Conservation (phyloP, 768 basidiomycete species). For the Tylopilus subfusipes region DNA sequence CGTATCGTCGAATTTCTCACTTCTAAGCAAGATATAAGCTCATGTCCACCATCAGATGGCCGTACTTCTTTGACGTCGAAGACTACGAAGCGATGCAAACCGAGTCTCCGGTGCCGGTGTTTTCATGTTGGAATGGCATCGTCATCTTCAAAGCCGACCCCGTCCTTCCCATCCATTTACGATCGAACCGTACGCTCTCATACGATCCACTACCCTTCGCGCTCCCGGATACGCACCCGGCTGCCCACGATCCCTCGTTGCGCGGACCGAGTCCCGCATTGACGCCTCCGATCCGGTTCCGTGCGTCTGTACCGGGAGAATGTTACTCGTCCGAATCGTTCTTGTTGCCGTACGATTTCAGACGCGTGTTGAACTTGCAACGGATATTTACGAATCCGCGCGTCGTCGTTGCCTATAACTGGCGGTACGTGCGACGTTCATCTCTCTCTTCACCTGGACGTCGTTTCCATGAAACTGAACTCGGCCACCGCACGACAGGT, state of each 20-base stretch:
- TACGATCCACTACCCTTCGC: slow-evolving; percentile 24
- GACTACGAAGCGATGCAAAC: slow-evolving; percentile 34
- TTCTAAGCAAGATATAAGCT: neutral
- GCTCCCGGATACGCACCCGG: slow-evolving; percentile 17
- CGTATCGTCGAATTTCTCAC: neutral
- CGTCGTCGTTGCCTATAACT: slow-evolving; percentile 37
- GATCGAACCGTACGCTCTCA: slow-evolving; percentile 37
- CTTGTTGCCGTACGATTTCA: slow-evolving; percentile 40
- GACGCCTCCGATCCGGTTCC: slow-evolving; percentile 18
- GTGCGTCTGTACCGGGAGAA: slow-evolving; percentile 15
- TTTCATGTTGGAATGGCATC: slow-evolving; percentile 47
- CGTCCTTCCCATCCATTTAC: slow-evolving; percentile 37
- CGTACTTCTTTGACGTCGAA: slow-evolving; percentile 40
- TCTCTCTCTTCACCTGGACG: neutral
- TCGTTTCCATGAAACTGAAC: neutral
- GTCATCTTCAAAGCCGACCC: slow-evolving; percentile 40
- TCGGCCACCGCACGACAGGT: slow-evolving; percentile 14
- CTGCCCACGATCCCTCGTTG: slow-evolving; percentile 5
- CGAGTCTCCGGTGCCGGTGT: slow-evolving; percentile 42
- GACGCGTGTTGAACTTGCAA: slow-evolving; percentile 37
- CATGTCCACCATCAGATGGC: slow-evolving; percentile 27
- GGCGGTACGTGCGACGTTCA: slow-evolving; percentile 23
- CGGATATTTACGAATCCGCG: slow-evolving; percentile 38
- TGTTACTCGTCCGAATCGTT: slow-evolving; percentile 37
- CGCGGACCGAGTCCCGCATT: slow-evolving; percentile 20